phyloP scores from a whole-genome alignment of 495 filamentous ascomycete species.

The Annulohypoxylon nitens region DNA sequence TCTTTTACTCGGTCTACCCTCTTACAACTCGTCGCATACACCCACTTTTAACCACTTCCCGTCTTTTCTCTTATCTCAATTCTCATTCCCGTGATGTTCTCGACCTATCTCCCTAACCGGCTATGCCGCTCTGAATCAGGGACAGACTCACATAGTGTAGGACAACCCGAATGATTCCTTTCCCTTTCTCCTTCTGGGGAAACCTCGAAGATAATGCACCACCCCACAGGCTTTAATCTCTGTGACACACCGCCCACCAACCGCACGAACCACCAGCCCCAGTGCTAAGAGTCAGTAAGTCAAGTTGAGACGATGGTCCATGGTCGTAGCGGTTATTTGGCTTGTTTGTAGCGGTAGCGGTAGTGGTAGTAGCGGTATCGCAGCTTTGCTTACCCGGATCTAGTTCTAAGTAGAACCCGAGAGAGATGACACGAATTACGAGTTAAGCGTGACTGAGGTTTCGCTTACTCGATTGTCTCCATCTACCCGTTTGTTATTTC shows the following conservation, averaged over 20 bases:
- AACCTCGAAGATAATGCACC: constrained; percentile 27
- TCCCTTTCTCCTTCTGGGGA: constrained; percentile 17
- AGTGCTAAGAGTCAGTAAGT: constrained; percentile 19
- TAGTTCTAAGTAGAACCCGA: constrained; percentile 38
- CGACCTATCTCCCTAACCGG: constrained; percentile 29
- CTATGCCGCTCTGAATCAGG: constrained; percentile 37
- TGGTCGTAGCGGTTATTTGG: constrained; percentile 5
- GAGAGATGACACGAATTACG: constrained; percentile 13
- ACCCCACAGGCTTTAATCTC: constrained; percentile 13
- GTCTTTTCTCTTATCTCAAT: constrained; percentile 38
- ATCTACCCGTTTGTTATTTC: constrained; percentile 28
- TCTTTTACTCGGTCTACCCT: constrained; percentile 36
- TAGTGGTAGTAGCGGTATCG: constrained; percentile 36
- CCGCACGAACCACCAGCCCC: constrained; percentile 11
- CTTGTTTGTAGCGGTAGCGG: constrained; percentile 5
- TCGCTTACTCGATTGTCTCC: constrained; percentile 46
- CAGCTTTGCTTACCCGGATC: constrained; percentile 39
- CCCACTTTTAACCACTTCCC: constrained; percentile 41
- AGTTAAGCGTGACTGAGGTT: constrained; percentile 28
- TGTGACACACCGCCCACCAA: constrained; percentile 37
- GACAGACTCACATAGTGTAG: not conserved
- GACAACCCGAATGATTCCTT: constrained; percentile 29
- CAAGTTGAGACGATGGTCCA: constrained; percentile 6
- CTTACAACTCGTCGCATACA: constrained; percentile 33
- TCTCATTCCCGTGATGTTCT: constrained; percentile 38